Conservation (phyloP, 768 basidiomycete genomes). For the Boletus huronensis region DNA sequence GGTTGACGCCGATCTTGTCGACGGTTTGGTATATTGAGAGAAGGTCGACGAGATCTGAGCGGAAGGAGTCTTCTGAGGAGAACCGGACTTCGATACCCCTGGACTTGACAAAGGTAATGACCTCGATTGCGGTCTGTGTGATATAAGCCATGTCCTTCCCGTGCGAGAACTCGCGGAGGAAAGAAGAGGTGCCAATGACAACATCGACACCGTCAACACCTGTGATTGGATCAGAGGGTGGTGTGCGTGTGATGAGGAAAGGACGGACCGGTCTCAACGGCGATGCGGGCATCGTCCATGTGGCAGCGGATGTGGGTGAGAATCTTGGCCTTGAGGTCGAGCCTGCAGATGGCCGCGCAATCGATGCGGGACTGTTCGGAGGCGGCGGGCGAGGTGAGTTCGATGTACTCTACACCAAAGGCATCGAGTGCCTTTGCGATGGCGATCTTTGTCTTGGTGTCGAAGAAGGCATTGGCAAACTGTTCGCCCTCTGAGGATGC, state of each 20-base stretch:
- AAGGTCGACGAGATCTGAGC: conserved; percentile 97
- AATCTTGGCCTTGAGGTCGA: conserved; percentile 94
- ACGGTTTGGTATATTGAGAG: conserved; percentile 99
- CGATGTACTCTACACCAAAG: conserved; percentile 99
- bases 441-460: conserved; percentile 99
- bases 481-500: conserved; percentile 83
- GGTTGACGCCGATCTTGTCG: conserved; percentile 98
- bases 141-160: conserved; percentile 99
- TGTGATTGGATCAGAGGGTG: conserved; percentile 26
- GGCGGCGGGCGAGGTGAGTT: conserved; percentile 96
- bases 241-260: neutral
- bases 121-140: conserved; percentile 97
- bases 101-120: conserved; percentile 99
- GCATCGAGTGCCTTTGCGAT: conserved; percentile 98
- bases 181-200: conserved; percentile 98
- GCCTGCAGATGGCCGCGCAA: conserved; percentile 99
- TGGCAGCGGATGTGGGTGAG: conserved; percentile 99
- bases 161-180: conserved; percentile 99
- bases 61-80: conserved; percentile 99
- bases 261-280: conserved; percentile 90
- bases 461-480: conserved; percentile 99
- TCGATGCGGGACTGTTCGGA: conserved; percentile 92
- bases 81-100: conserved; percentile 99
- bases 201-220: conserved; percentile 99
- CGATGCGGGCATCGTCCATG: conserved; percentile 98